A percentile compares a stretch with the other conserved stretches of the same genome.
These are phyloP conservation scores for Ogataea naganishii DNA, from an alignment of 805 yeast species.

Conservation along the genomic window DNA sequence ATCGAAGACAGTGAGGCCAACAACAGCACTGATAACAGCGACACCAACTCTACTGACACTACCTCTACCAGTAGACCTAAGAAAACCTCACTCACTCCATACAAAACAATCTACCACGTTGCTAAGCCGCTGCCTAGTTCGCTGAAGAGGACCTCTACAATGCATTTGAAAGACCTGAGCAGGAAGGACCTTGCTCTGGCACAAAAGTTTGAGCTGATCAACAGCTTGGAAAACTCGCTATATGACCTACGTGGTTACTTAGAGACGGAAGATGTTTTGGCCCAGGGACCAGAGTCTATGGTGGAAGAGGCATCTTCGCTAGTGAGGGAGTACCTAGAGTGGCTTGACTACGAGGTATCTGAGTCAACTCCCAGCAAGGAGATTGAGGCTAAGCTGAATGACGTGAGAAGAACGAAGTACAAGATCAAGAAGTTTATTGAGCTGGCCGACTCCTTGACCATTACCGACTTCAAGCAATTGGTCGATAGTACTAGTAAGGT, in stretches of 20 bases:
- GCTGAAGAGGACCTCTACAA: slow-evolving; percentile 34
- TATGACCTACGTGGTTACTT: slow-evolving; percentile 58
- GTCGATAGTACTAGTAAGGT: slow-evolving; percentile 33
- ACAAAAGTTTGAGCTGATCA: slow-evolving; percentile 49
- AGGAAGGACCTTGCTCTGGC: slow-evolving; percentile 46
- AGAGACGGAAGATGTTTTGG: slow-evolving; percentile 41
- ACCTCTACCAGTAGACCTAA: slow-evolving; percentile 12
- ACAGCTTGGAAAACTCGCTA: slow-evolving; percentile 63
- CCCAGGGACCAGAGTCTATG: slow-evolving; percentile 31
- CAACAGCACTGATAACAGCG: slow-evolving; percentile 4
- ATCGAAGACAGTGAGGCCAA: slow-evolving; percentile 6
- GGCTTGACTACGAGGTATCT: slow-evolving; percentile 72
- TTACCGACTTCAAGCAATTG: slow-evolving; percentile 33
- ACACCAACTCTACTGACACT: slow-evolving; percentile 7
- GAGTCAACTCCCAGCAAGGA: slow-evolving; percentile 32
- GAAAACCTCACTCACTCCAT: slow-evolving; percentile 12
- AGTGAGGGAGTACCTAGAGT: slow-evolving; percentile 50
- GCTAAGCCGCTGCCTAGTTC: slow-evolving; percentile 41
- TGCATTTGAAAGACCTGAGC: slow-evolving; percentile 45
- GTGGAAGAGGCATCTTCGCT: slow-evolving; percentile 26
- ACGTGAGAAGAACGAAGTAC: slow-evolving; percentile 17
- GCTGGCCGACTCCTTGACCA: slow-evolving; percentile 35
- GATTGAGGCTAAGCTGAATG: slow-evolving; percentile 26
- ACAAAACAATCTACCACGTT: slow-evolving; percentile 26
- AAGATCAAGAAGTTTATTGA: slow-evolving; percentile 30